A percentile compares a stretch with the other conserved stretches of the same genome.
These are phyloP conservation scores for Mucor saturninus DNA, from an alignment of 371 early-diverging fungal species.

Conservation along the genomic window DNA sequence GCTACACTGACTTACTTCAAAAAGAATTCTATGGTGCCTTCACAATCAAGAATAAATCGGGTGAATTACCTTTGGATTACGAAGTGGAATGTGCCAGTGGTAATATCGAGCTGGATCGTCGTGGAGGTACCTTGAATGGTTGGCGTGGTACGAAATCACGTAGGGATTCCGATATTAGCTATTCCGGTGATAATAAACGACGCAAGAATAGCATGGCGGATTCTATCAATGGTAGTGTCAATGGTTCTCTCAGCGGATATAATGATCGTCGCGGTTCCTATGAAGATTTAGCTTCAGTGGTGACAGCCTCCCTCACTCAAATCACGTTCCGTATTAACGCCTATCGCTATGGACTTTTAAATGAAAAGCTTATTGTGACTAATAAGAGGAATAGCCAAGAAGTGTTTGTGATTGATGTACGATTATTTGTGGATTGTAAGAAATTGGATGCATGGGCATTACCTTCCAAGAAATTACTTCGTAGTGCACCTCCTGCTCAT, in stretches of 20 bases:
- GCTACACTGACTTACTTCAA: slow-evolving; percentile 58
- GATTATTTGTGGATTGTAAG: slow-evolving; percentile 68
- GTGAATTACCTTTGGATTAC: slow-evolving; percentile 69
- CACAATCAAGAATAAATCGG: slow-evolving; percentile 66
- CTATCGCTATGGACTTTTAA: slow-evolving; percentile 64
- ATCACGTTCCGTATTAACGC: slow-evolving; percentile 67
- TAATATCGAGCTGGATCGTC: slow-evolving; percentile 64
- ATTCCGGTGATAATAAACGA: slow-evolving; percentile 5
- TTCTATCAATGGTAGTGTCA: neutral
- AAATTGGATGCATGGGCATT: slow-evolving; percentile 40
- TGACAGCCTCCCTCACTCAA: slow-evolving; percentile 46
- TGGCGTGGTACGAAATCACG: slow-evolving; percentile 49
- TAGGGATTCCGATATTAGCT: slow-evolving; percentile 17
- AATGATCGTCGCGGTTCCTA: slow-evolving; percentile 21
- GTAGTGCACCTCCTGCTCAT: slow-evolving; percentile 10
- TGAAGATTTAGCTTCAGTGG: slow-evolving; percentile 20
- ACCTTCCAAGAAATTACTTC: slow-evolving; percentile 28
- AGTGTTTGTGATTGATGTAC: slow-evolving; percentile 66
- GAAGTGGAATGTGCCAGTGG: slow-evolving; percentile 61
- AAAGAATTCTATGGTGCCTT: slow-evolving; percentile 66
- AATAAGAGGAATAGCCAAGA: slow-evolving; percentile 78
- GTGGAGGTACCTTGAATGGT: slow-evolving; percentile 63
- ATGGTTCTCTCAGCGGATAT: neutral
- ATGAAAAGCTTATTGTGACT: slow-evolving; percentile 63
- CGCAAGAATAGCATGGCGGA: slow-evolving; percentile 5